These are phyloP conservation scores for Prunus salicina DNA, from an alignment of 306 rosid species.

Conservation along the genomic window DNA sequence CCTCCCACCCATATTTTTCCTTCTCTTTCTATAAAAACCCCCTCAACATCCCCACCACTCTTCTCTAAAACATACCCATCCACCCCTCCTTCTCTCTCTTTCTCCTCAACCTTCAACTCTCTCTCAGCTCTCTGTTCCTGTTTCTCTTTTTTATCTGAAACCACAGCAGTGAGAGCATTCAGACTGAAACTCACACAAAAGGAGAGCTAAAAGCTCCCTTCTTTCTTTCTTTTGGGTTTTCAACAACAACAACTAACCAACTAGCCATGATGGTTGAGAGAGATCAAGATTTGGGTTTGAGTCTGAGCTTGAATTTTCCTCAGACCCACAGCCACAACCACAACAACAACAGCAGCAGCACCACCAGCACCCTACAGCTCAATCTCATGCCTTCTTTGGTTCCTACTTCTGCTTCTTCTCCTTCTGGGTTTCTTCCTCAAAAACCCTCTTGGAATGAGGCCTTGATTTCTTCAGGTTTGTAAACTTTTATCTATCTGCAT, in stretches of 20 bases:
- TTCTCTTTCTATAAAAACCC: slow-evolving; percentile 57
- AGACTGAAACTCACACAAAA: neutral
- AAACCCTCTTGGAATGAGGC: slow-evolving; percentile 53
- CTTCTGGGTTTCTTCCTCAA: slow-evolving; percentile 30
- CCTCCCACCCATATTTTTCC: neutral
- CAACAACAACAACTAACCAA: neutral
- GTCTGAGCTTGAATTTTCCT: slow-evolving; percentile 67
- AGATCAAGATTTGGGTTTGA: slow-evolving; percentile 67
- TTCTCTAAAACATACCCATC: slow-evolving; percentile 1
- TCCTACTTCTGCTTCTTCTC: slow-evolving; percentile 27
- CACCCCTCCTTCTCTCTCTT: neutral
- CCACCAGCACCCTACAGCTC: slow-evolving; percentile 23
- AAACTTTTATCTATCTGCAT: slow-evolving; percentile 13
- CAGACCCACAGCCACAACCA: slow-evolving; percentile 24
- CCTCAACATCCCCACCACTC: slow-evolving; percentile 6
- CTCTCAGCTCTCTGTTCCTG: neutral
- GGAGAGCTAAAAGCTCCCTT: neutral
- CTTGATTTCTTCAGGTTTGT: slow-evolving; percentile 47
- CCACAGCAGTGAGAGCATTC: neutral
- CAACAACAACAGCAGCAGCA: neutral
- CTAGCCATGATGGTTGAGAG: slow-evolving; percentile 40
- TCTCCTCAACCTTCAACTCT: neutral
- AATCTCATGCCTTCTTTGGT: slow-evolving; percentile 46
- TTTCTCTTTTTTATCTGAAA: neutral
- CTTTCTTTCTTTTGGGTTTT: neutral